Evolutionary conservation across 192 early-diverging fungal genomes (phyloP), one percentile per base, ranked within the genome.

Genomic region (Spinellus fusiger): DNA sequence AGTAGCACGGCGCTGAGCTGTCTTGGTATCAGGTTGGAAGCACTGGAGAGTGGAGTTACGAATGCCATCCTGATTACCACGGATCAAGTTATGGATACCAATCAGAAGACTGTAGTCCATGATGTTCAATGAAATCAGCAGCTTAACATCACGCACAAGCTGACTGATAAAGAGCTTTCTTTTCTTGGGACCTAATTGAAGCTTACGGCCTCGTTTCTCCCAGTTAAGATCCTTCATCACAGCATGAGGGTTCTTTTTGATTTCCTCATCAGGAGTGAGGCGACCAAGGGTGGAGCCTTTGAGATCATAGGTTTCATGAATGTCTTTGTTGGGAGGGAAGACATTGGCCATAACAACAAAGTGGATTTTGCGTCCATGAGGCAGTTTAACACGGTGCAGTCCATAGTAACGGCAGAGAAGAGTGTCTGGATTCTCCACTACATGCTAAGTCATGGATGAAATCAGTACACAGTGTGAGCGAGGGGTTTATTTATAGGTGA

Each of bases 271-370:
- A 32, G 84, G 84, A 49, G 90, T 82, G 29, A 85, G 73, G 47
- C 97, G 85, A 13, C 97, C 97, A 35, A 94, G 76, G 12, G 86
- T 87, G 0, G 95, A 98, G n/a, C 97, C 90, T 74, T 99, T 99
- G 55, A 99, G 77, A 71, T 99, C 96, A 65, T 91, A 99, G 38
- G 86, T 90, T 69, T 94, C 93, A 60, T 99, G 95, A 27, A 99
- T 95, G 75, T 99, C 96, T 71, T 93, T 89, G 79, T 95, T 92
- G 7, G 95, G 86, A n/a, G 96, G 95, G 66, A 98, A 93, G 4
- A 99, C 91, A 68, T 99, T 99, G 57, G 89, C 93, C 96, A 99
- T 99, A 22, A 99, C 93, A 5, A 99, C 94, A 77, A 99, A 99
- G 75, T 98, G 95, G 50, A 99, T 92, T 70, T 98, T 96, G 38